Evolutionary conservation across 1,284 basidiomycete species (phyloP), one percentile per base, ranked within the genome.

Genomic region (Afroboletus lepidellus): DNA sequence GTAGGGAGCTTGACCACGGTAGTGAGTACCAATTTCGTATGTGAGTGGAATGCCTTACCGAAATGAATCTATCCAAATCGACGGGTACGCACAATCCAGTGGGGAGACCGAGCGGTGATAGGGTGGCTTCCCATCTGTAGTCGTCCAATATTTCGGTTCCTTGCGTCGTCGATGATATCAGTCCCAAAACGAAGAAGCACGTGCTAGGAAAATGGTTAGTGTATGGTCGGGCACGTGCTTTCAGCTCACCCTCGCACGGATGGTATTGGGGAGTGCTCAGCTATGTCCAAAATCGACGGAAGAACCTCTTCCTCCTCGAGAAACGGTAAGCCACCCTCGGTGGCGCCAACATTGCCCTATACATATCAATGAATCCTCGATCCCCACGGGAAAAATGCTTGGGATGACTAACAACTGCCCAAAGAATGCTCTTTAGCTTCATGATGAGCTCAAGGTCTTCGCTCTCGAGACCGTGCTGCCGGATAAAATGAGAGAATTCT

Each of bases 231-330:
- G 15, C 43, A 3, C 5, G 11, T 30, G 21, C n/a, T 39, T 23
- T 46, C 7, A 11, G 63, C 89, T 62, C 64, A 96, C 94, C 97
- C 97, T 75, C 94, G 80, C 18, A 99, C 85, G 6, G 95, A 97
- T 37, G 97, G 82, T 48, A 98, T 89, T 1, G 81, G 79, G 3
- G 95, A 98, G 51, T 85, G 81, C 60, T 94, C 90, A 2, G 95
- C 94, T 51, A 98, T 97, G 56, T 94, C 87, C 34, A 98, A 77
- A 50, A 99, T 88, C 9, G 84, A 82, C 16, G 92, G 89, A 41
- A 98, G 87, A 54, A 98, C 86, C 58, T 94, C 93, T 67, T 98
- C 93, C 53, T 94, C 93, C 64, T 98, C 95, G 21, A 99, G 77
- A 68, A 99, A 95, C 1, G 87, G 87, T n/a, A 99, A 76, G 0